phyloP scores from a whole-genome alignment of 495 filamentous ascomycete genomes.

The Lasiosphaeriaceae sp. region DNA sequence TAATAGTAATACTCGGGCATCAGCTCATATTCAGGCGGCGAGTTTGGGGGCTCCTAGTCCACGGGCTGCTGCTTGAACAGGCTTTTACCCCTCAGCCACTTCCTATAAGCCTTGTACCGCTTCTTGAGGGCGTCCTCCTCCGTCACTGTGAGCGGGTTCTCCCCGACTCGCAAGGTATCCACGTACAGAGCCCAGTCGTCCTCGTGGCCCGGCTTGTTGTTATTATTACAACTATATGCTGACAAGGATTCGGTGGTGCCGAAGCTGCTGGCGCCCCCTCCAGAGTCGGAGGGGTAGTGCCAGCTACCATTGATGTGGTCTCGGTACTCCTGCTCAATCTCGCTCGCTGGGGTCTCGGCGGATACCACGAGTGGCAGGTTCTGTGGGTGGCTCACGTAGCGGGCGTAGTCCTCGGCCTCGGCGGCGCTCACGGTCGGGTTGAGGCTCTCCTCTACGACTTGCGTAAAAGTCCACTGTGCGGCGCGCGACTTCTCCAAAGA shows the following conservation, averaged over 20 bases:
- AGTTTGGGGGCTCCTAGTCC: slow-evolving; percentile 44
- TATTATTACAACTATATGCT: not conserved
- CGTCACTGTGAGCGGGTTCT: slow-evolving; percentile 82
- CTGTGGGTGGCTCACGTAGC: slow-evolving; percentile 89
- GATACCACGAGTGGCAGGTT: slow-evolving; percentile 84
- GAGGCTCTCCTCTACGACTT: slow-evolving; percentile 73
- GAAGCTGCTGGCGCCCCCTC: not conserved
- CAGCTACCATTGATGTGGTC: slow-evolving; percentile 64
- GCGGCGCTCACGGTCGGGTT: slow-evolving; percentile 68
- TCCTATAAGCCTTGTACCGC: slow-evolving; percentile 90
- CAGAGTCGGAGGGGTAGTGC: slow-evolving; percentile 32
- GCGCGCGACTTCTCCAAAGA: slow-evolving; percentile 62
- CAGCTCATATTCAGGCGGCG: not conserved
- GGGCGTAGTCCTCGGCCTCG: slow-evolving; percentile 80
- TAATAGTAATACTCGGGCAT: not conserved
- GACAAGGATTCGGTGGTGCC: not conserved
- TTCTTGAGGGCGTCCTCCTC: slow-evolving; percentile 83
- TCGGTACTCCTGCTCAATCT: slow-evolving; percentile 62
- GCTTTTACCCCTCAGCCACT: slow-evolving; percentile 90
- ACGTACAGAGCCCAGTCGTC: slow-evolving; percentile 71
- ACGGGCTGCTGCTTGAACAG: slow-evolving; percentile 86
- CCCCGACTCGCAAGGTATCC: slow-evolving; percentile 69
- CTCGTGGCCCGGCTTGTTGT: slow-evolving; percentile 33
- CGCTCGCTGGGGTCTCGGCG: slow-evolving; percentile 51
- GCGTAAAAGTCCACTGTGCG: slow-evolving; percentile 81